Evolutionary conservation across 495 filamentous ascomycete genomes (phyloP).

Genomic region (Penicillium psychrofluorescens): DNA sequence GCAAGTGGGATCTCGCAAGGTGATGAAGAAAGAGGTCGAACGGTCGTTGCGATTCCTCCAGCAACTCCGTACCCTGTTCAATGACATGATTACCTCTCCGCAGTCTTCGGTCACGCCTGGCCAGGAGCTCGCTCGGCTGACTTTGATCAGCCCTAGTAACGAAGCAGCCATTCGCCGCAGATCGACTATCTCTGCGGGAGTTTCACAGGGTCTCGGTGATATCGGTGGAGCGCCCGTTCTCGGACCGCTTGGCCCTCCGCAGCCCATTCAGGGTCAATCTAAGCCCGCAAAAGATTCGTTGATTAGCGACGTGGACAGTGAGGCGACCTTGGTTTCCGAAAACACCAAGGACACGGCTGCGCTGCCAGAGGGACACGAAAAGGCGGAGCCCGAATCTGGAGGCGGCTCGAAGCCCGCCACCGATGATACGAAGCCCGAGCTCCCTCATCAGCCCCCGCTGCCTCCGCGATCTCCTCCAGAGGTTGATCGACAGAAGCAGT

Average conservation of each 20-base stretch:
- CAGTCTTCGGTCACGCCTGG: conserved; percentile 55
- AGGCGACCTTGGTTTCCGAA: conserved; percentile 45
- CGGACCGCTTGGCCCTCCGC: conserved; percentile 44
- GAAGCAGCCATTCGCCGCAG: conserved; percentile 50
- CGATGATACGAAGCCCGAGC: conserved; percentile 1
- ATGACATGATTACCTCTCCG: conserved; percentile 55
- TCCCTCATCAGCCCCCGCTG: conserved; percentile 35
- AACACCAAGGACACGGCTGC: conserved; percentile 26
- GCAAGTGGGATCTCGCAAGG: conserved; percentile 55
- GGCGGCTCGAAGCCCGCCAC: conserved; percentile 1
- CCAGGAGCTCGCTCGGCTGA: conserved; percentile 74
- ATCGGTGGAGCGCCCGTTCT: conserved; percentile 44
- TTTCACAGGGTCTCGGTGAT: conserved; percentile 38
- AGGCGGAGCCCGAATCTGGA: conserved; percentile 7
- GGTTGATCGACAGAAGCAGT: conserved; percentile 28
- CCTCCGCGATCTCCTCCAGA: conserved; percentile 37
- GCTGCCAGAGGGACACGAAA: conserved; percentile 3
- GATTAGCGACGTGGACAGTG: conserved; percentile 34
- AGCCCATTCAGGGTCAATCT: conserved; percentile 11
- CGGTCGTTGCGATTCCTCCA: conserved; percentile 62
- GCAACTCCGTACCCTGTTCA: conserved; percentile 68
- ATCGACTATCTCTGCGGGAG: conserved; percentile 41
- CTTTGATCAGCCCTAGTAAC: conserved; percentile 56
- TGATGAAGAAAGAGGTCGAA: conserved; percentile 55
- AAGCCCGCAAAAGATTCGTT: conserved; percentile 8